Conservation (phyloP, 2,329 filamentous ascomycete genomes). For the Exophiala sideris region DNA sequence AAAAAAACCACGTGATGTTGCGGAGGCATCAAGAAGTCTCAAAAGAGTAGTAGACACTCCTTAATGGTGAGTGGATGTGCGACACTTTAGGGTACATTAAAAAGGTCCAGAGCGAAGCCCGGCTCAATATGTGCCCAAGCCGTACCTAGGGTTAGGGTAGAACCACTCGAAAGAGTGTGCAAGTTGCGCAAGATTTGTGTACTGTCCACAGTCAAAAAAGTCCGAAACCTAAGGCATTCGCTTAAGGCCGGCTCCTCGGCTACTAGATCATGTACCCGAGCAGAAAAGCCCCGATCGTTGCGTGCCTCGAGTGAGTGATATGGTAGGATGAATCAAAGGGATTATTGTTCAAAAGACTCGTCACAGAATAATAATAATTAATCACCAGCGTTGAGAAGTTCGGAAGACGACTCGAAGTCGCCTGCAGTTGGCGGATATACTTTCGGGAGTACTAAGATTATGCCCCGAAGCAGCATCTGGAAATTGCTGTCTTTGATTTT, state of each 20-base stretch:
- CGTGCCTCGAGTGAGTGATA: no score
- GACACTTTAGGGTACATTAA: conserved; percentile 13
- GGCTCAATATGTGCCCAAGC: not conserved
- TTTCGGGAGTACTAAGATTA: conserved; percentile 9
- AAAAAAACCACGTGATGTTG: not conserved
- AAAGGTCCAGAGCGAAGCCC: conserved; percentile 3
- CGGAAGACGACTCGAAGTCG: not conserved
- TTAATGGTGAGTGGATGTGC: conserved; percentile 10
- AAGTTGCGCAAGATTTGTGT: no score
- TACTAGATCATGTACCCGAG: no score
- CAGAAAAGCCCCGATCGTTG: no score
- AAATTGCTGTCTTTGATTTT: conserved; percentile 25
- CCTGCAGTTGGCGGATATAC: not conserved
- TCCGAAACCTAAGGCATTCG: no score
- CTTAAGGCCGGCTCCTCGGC: no score
- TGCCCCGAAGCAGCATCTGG: conserved; percentile 1
- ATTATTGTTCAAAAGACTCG: not conserved
- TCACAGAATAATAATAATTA: not conserved
- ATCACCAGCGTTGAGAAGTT: not conserved
- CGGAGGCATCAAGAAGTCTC: not conserved
- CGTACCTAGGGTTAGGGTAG: not conserved
- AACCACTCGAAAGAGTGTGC: not conserved
- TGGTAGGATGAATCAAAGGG: not conserved
- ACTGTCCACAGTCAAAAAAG: no score
- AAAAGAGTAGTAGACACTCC: not conserved